A percentile compares a stretch with the other conserved stretches of the same genome.
Evolutionary conservation across 2,329 filamentous ascomycete species (phyloP).

Genomic region (Aspergillus calidoustus): DNA sequence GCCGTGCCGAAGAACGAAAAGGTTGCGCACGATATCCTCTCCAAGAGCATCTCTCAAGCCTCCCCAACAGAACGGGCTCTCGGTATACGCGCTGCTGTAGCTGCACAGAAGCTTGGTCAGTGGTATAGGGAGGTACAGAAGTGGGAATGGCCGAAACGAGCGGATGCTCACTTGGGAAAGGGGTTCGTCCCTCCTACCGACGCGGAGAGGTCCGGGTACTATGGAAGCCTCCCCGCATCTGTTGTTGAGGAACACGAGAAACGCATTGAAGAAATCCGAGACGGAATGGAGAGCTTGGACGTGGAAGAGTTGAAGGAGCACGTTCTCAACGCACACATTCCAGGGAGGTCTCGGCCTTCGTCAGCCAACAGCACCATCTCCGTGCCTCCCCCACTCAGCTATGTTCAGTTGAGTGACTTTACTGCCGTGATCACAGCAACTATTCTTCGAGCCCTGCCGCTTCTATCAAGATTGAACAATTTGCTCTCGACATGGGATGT

Average conservation of each 20-base stretch:
- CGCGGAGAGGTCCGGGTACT: conserved; percentile 52
- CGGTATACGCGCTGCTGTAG: conserved; percentile 62
- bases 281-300: conserved; percentile 48
- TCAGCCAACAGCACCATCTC: conserved; percentile 51
- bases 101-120: conserved; percentile 60
- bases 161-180: conserved; percentile 43
- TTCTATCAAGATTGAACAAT: conserved; percentile 72
- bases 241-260: conserved; percentile 71
- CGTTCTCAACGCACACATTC: conserved; percentile 79
- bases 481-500: conserved; percentile 79
- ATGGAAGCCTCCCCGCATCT: conserved; percentile 70
- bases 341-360: conserved; percentile 61
- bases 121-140: conserved; percentile 63
- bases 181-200: conserved; percentile 45
- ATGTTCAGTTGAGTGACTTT: conserved; percentile 81
- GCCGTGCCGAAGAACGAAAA: conserved; percentile 45
- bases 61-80: conserved; percentile 62
- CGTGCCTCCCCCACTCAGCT: conserved; percentile 50
- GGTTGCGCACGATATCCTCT: conserved; percentile 45
- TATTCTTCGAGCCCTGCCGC: conserved; percentile 84
- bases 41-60: conserved; percentile 58
- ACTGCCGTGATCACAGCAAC: conserved; percentile 90
- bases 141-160: conserved; percentile 61
- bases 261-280: conserved; percentile 73
- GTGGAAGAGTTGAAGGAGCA: conserved; percentile 83